These are phyloP conservation scores for Fusarium verticillioides DNA, from an alignment of 2,329 filamentous ascomycete genomes.

Conservation along the genomic window DNA sequence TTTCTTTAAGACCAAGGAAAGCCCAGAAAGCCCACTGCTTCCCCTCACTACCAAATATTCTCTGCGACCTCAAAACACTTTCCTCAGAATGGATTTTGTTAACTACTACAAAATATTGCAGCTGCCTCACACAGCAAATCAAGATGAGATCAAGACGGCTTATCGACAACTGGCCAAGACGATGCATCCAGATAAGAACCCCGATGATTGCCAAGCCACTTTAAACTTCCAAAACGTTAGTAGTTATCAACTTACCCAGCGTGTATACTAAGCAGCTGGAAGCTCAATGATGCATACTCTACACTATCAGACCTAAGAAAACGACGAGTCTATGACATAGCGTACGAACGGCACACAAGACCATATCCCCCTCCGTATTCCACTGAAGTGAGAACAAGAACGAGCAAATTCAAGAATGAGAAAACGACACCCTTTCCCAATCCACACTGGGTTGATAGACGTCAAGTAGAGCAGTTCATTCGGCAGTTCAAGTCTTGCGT, in stretches of 20 bases:
- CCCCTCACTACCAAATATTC: not conserved
- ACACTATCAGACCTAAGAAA: not conserved
- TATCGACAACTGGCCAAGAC: not conserved
- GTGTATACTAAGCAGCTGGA: not conserved
- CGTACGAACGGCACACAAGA: not conserved
- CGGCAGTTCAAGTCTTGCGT: not conserved
- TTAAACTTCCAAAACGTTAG: not conserved
- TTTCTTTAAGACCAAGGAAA: not conserved
- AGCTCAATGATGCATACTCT: not conserved
- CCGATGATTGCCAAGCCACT: not conserved
- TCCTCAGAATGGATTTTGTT: not conserved
- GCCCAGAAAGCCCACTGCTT: no score
- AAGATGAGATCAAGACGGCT: not conserved
- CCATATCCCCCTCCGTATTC: not conserved
- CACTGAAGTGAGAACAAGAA: not conserved
- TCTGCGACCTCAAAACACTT: no score
- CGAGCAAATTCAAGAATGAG: not conserved
- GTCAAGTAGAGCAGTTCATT: not conserved
- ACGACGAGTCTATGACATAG: not conserved
- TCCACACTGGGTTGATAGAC: not conserved
- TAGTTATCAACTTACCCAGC: not conserved
- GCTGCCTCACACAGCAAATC: not conserved
- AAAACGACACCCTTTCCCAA: no score
- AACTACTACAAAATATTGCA: not conserved
- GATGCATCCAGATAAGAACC: constrained; percentile 4